Evolutionary conservation across 805 yeast genomes (phyloP).

Genomic region (Spathaspora girioi): DNA sequence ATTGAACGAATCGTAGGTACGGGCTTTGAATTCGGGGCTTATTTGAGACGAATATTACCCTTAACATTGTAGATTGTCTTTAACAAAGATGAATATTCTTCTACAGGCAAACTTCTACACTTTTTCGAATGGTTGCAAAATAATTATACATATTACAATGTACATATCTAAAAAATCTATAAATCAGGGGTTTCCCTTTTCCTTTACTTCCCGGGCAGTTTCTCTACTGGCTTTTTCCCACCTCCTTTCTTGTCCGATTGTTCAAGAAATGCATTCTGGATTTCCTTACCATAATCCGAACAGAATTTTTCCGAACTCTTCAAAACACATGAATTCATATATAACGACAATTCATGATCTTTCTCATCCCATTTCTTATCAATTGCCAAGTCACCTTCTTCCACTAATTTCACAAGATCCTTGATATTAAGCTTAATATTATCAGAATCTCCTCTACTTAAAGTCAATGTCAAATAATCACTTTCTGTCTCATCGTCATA

Average conservation of each 20-base stretch:
- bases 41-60: too few relatives aligned
- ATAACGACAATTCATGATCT: neutral
- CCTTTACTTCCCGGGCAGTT: neutral
- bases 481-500: constrained; percentile 2
- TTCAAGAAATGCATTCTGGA: neutral
- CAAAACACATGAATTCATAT: constrained; percentile 22
- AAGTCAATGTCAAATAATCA: constrained; percentile 28
- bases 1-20: too few relatives aligned
- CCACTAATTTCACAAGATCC: constrained; percentile 14
- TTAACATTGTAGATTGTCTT: too few relatives aligned
- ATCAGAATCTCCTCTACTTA: constrained; percentile 34
- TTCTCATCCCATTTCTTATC: neutral
- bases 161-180: too few relatives aligned
- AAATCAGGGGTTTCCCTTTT: too few relatives aligned
- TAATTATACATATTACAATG: too few relatives aligned
- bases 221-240: neutral
- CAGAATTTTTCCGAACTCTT: constrained; percentile 24
- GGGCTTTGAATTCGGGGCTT: too few relatives aligned
- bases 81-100: too few relatives aligned
- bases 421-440: constrained; percentile 29
- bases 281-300: constrained; percentile 19
- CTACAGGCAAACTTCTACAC: too few relatives aligned
- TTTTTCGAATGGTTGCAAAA: too few relatives aligned
- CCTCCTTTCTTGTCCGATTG: neutral
- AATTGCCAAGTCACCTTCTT: neutral